Base-by-base conservation (phyloP, 2,329 filamentous ascomycete genomes). In the Apiospora malaysiana region DNA sequence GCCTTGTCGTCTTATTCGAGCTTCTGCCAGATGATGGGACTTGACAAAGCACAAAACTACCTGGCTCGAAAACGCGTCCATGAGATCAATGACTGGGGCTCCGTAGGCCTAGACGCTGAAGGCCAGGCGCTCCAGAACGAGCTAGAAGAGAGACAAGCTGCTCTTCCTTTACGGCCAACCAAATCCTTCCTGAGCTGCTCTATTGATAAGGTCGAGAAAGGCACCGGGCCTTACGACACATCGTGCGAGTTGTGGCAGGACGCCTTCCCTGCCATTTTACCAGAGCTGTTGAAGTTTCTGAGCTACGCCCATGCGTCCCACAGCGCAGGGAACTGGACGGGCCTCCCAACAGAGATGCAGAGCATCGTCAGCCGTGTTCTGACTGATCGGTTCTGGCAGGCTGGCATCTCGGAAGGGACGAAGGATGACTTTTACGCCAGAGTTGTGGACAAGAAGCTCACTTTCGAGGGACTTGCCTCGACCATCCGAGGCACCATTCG, bases 311-410 rank as follows among this genome's bases (percentile, higher is more conserved):
- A 98, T 82, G 93, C 94, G 1, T 95, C 97, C 73, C 94, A 97
- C 78, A 95, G 97, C 76, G 89, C 93, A 1, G 85, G 89, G 25
- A 97, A 94, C 78, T 99, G 96, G 95, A 85, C 87, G 12, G 89
- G 91, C 43, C 83, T 97, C 21, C 92, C 94, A 1, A 80, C 85
- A 14, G 94, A 97, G 56, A 92, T 97, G 85, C 91, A 91, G 71
- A 84, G 87, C 6, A 90, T 97, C 69, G 93, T 98, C 49, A 89
- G 90, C 59, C 89, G 93, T 27, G 94, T 98, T 25, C 84, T 99
- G 27, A 97, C 94, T 18, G 96, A 99, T 81, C 89, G 96, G 32
- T 99, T 99, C 80, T 99, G 96, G 96, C 96, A 99, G 84, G 94
- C 95, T 8, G 96, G 96, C 12, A 99, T 99, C 68, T 98, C 96